Evolutionary conservation across 495 filamentous ascomycete genomes (phyloP), one percentile per base, ranked within the genome.

Genomic region (Sporormia fimetaria): DNA sequence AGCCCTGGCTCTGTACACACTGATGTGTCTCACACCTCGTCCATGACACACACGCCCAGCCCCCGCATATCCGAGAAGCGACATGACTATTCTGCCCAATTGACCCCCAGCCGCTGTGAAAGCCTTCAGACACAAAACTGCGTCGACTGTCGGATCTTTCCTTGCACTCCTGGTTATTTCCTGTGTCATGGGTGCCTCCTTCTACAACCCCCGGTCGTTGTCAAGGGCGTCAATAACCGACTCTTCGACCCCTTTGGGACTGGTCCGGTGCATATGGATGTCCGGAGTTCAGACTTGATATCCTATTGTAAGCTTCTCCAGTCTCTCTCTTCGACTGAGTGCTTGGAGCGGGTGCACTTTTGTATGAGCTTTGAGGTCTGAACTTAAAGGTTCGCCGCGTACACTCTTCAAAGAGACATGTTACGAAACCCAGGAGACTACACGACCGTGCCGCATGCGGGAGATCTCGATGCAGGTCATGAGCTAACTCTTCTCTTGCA

Each of bases 241-340:
- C 33, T 51, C 10, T 29, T 55, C n/a, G 51, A 55, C 26, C 51
- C 51, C 7, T 55, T 55, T 33, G 42, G 43, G 11, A 47, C 32
- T 15, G 24, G 33, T n/a, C 33, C 51, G 11, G 33, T 55, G 0
- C 24, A 45, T 3, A 34, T 55, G 32, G 42, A 47, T 32, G 25
- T 27, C 12, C 42, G 23, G 4, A 36, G 47, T 10, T 40, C 45
- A 10, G 51, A 51, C 10, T 26, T 55, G 1, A 17, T 55, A 27
- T 27, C 34, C 27, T 47, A 55, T 22, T 55, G 51, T 55, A 40
- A 51, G 51, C n/a, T n/a, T 50, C 21, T 26, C 18, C 18, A 4
- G 24, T 21, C n/a, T n/a, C n/a, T n/a, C n/a, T n/a, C n/a, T n/a
- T n/a, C n/a, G n/a, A n/a, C n/a, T n/a, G n/a, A n/a, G n/a, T 20